phyloP scores from a whole-genome alignment of 345 rosid species.

The Eucalyptus marginata region DNA sequence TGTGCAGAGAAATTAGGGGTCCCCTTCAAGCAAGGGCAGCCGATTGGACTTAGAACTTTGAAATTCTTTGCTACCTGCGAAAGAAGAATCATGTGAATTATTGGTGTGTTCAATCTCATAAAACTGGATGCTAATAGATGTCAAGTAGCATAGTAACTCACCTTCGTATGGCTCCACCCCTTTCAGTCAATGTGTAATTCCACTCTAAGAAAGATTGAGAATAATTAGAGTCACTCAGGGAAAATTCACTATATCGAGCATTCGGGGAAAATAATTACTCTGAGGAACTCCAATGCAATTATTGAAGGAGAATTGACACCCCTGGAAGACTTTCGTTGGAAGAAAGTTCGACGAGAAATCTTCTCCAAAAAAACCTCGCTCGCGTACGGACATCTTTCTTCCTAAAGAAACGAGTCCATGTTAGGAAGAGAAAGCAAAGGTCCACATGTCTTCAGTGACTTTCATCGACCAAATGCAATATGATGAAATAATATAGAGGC shows the following conservation, averaged over 20 bases:
- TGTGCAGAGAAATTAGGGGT: neutral
- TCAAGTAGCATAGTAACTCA: neutral
- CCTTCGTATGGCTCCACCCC: accelerated
- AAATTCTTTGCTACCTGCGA: no score
- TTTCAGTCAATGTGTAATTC: neutral
- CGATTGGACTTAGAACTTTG: neutral
- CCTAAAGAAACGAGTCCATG: neutral
- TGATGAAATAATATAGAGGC: neutral
- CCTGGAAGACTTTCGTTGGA: accelerated
- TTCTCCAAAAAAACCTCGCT: no score
- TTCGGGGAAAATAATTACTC: neutral
- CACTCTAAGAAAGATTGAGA: neutral
- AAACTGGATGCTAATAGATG: neutral
- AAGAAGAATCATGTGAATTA: no score
- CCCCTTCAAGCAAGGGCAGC: neutral
- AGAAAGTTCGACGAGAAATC: accelerated
- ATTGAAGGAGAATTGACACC: neutral
- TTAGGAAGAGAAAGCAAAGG: neutral
- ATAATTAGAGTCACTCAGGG: accelerated
- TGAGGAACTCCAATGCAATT: accelerated
- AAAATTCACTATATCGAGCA: no score
- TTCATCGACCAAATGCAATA: neutral
- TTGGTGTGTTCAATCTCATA: neutral
- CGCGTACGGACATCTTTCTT: neutral
- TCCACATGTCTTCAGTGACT: neutral